Evolutionary conservation across 345 rosid species (phyloP).

Genomic region (Hypericum androsaemum): DNA sequence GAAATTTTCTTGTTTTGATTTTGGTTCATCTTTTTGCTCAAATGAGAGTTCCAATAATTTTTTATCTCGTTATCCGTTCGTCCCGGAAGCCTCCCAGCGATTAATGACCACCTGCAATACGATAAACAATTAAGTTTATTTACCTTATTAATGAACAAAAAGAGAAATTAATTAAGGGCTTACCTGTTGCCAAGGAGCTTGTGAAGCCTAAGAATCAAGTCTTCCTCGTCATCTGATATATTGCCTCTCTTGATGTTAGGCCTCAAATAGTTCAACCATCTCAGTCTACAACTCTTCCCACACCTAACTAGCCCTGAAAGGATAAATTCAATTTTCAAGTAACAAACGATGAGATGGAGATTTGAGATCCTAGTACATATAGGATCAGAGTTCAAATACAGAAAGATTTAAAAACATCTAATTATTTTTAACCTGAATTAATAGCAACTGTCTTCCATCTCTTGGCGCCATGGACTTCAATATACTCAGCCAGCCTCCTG

Average conservation of each 20-base stretch:
- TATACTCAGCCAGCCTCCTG: slow-evolving; percentile 31
- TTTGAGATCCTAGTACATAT: too few species aligned
- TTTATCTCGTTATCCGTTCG: slow-evolving; percentile 65
- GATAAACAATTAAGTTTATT: too few species aligned
- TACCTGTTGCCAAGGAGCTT: slow-evolving; percentile 54
- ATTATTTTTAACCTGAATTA: slow-evolving; percentile 38
- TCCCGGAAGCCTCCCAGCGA: slow-evolving; percentile 65
- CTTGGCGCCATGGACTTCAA: slow-evolving; percentile 47
- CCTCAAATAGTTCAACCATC: slow-evolving; percentile 57
- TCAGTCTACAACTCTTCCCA: slow-evolving; percentile 56
- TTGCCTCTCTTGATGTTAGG: slow-evolving; percentile 62
- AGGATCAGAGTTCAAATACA: too few species aligned
- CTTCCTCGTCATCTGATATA: slow-evolving; percentile 48
- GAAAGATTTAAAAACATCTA: too few species aligned
- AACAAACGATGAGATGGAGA: neutral
- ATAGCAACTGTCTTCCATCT: slow-evolving; percentile 45
- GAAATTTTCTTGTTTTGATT: slow-evolving; percentile 17
- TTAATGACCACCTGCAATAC: slow-evolving; percentile 47
- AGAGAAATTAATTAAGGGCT: neutral
- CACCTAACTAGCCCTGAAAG: slow-evolving; percentile 42
- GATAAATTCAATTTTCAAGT: neutral
- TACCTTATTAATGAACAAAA: too few species aligned
- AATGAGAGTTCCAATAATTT: slow-evolving; percentile 65
- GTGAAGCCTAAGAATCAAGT: slow-evolving; percentile 47
- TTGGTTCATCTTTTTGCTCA: slow-evolving; percentile 37